Percentiles rank a stretch among this genome's conserved stretches.
These are phyloP conservation scores for Lenzites betulinus DNA, from an alignment of 768 basidiomycete genomes.

Conservation along the genomic window DNA sequence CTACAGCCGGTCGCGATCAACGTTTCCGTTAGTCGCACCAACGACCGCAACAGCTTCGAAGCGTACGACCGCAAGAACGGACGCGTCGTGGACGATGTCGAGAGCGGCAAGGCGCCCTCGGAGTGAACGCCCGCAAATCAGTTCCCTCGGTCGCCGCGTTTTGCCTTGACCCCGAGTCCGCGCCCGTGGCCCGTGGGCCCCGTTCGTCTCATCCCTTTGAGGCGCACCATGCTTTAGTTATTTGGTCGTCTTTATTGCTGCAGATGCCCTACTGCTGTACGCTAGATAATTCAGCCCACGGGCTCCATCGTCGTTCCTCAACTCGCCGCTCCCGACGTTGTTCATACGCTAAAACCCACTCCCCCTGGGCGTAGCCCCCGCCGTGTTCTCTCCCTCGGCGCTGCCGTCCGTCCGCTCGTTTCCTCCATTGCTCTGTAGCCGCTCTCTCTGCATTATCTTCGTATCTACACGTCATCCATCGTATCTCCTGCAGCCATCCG, in stretches of 20 bases:
- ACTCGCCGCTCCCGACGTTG: neutral
- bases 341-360: neutral
- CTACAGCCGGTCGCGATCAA: constrained; percentile 20
- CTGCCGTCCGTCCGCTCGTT: neutral
- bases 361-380: neutral
- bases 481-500: neutral
- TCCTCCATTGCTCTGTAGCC: constrained; percentile 1
- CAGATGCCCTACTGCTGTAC: neutral
- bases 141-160: no score
- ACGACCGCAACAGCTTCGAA: constrained; percentile 18
- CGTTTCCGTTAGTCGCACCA: constrained; percentile 17
- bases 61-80: constrained; percentile 15
- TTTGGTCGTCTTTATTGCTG: neutral
- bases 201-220: neutral
- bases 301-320: neutral
- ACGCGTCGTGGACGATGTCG: neutral
- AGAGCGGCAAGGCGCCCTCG: constrained; percentile 13
- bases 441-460: neutral
- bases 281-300: neutral
- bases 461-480: neutral
- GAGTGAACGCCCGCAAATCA: neutral
- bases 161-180: no score
- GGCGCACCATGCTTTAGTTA: neutral
- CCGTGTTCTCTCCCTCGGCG: no score
- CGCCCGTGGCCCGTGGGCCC: no score